Conservation (phyloP, 495 filamentous ascomycete species). For the Sordaria brevicollis region DNA sequence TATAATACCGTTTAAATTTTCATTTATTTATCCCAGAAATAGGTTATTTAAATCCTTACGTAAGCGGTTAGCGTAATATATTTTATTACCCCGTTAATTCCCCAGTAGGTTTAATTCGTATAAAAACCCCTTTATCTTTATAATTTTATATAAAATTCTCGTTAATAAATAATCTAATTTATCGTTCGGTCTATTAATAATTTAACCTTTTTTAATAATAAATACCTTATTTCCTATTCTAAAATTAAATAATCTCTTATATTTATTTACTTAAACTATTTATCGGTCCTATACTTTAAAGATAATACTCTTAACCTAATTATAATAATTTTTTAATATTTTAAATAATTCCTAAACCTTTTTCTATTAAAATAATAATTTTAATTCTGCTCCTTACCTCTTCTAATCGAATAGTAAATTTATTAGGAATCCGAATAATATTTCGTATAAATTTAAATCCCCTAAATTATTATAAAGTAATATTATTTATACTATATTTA, state of each 20-base stretch:
- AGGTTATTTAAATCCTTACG: conserved; percentile 6
- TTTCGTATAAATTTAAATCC: too few species aligned
- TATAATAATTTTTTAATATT: not conserved
- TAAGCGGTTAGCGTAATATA: too few species aligned
- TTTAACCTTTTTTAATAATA: conserved; percentile 7
- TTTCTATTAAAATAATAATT: too few species aligned
- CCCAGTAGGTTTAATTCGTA: not conserved
- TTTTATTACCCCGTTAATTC: not conserved
- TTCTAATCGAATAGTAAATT: too few species aligned
- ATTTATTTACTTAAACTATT: not conserved
- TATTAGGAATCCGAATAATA: too few species aligned
- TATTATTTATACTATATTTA: too few species aligned
- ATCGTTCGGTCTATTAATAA: not conserved
- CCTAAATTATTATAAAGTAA: too few species aligned
- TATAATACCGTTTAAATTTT: not conserved
- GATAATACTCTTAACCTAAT: not conserved
- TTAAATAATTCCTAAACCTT: not conserved
- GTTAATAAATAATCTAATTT: conserved; percentile 6
- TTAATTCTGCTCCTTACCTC: too few species aligned
- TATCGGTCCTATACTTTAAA: not conserved
- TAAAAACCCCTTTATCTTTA: not conserved
- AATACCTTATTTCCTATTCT: conserved; percentile 1
- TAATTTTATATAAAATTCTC: not conserved
- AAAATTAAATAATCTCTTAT: conserved; percentile 4
- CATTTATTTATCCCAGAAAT: not conserved